Conservation (phyloP, 768 basidiomycete species). For the Pisolithus marmoratus region DNA sequence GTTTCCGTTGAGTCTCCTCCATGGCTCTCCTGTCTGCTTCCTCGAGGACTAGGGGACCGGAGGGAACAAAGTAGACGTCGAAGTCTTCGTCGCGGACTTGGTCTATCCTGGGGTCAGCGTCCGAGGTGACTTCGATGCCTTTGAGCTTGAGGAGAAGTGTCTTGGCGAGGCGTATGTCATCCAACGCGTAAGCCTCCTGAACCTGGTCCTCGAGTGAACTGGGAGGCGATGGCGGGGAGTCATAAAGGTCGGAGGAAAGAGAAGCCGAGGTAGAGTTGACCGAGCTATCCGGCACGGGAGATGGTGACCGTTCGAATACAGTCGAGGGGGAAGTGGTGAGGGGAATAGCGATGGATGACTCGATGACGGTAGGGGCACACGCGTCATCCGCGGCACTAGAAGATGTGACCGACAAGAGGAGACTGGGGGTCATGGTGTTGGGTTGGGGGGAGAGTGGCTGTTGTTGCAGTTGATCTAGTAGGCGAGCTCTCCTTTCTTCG, state of each 20-base stretch:
- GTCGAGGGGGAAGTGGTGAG: constrained; percentile 4
- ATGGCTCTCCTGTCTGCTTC: constrained; percentile 37
- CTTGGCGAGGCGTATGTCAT: constrained; percentile 63
- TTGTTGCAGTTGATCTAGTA: constrained; percentile 2
- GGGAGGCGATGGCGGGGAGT: constrained; percentile 39
- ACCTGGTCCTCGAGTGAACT: constrained; percentile 56
- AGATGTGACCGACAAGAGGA: not conserved
- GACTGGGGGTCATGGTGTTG: not conserved
- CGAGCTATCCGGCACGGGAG: constrained; percentile 13
- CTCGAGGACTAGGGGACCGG: constrained; percentile 35
- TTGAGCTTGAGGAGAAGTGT: constrained; percentile 55
- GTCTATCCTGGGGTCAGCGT: constrained; percentile 59
- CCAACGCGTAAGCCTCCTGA: constrained; percentile 60
- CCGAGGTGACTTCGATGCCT: constrained; percentile 53
- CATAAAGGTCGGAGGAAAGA: constrained; percentile 35
- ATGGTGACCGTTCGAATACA: not conserved
- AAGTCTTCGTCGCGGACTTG: constrained; percentile 50
- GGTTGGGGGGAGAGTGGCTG: constrained; percentile 2
- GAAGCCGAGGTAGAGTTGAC: constrained; percentile 18
- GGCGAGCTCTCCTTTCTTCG: constrained; percentile 30
- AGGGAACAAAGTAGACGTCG: constrained; percentile 32
- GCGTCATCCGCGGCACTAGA: not conserved
- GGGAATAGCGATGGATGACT: not conserved
- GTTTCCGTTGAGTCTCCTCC: constrained; percentile 30
- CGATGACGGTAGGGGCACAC: not conserved